Evolutionary conservation across 345 rosid genomes (phyloP).

Genomic region (Brassica cretica): DNA sequence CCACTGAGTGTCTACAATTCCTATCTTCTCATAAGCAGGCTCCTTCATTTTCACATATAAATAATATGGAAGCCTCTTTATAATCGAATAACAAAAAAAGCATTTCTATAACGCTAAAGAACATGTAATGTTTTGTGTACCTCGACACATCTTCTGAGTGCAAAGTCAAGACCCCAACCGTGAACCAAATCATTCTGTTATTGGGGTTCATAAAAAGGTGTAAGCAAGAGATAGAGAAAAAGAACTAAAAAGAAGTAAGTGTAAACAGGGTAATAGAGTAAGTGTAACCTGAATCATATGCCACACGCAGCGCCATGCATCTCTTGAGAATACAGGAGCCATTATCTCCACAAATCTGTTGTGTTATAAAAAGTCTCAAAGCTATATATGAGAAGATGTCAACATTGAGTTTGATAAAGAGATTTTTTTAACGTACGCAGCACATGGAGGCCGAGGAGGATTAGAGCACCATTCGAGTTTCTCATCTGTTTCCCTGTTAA

Average conservation of each 20-base stretch:
- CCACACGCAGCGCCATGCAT: slow-evolving; percentile 99
- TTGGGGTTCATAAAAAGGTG: slow-evolving; percentile 9
- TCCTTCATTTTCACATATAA: slow-evolving; percentile 39
- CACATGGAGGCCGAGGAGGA: slow-evolving; percentile 91
- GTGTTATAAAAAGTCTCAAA: slow-evolving; percentile 26
- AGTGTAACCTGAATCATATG: slow-evolving; percentile 78
- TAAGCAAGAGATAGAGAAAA: background rate
- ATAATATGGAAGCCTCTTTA: background rate
- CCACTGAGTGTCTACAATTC: slow-evolving; percentile 97
- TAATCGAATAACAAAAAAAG: background rate
- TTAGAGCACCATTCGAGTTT: slow-evolving; percentile 83
- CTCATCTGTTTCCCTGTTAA: slow-evolving; percentile 64
- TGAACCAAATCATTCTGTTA: slow-evolving; percentile 94
- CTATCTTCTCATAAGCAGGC: slow-evolving; percentile 92
- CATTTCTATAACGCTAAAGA: background rate
- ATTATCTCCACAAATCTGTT: slow-evolving; percentile 92
- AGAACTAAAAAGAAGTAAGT: slow-evolving; percentile 12
- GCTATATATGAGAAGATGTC: slow-evolving; percentile 7
- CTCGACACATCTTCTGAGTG: slow-evolving; percentile 88
- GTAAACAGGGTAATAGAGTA: background rate
- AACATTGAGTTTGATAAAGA: slow-evolving; percentile 8
- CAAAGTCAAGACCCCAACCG: slow-evolving; percentile 99
- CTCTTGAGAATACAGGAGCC: slow-evolving; percentile 92
- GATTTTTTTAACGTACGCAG: slow-evolving; percentile 55
- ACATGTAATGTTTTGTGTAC: slow-evolving; percentile 38